These are phyloP conservation scores for Trametes pubescens DNA, from an alignment of 1,284 basidiomycete species.

Conservation along the genomic window DNA sequence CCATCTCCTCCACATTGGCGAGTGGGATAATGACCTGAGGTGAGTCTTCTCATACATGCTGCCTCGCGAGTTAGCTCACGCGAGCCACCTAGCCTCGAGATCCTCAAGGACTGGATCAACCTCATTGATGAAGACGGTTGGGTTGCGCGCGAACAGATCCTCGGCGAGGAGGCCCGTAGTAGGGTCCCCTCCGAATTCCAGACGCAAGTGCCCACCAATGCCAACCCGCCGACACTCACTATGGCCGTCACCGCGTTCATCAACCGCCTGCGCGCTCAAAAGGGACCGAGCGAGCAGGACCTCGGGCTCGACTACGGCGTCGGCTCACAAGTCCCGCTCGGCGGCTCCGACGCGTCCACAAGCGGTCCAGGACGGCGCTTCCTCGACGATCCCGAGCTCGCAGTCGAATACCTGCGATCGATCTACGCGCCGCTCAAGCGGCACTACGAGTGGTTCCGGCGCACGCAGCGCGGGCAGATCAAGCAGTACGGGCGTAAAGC, in stretches of 20 bases:
- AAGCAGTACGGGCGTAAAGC: slow-evolving; percentile 87
- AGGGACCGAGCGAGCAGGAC: slow-evolving; percentile 61
- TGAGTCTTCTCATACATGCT: slow-evolving; percentile 37
- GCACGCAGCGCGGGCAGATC: slow-evolving; percentile 92
- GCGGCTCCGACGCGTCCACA: slow-evolving; percentile 30
- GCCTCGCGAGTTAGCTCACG: not conserved
- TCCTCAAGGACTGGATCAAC: slow-evolving; percentile 88
- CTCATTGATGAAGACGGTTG: slow-evolving; percentile 94
- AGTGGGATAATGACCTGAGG: slow-evolving; percentile 93
- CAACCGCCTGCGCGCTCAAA: slow-evolving; percentile 65
- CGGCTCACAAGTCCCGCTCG: slow-evolving; percentile 55
- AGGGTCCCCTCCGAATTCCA: slow-evolving; percentile 89
- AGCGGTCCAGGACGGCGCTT: slow-evolving; percentile 52
- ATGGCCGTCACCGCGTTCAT: slow-evolving; percentile 93
- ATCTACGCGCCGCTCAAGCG: slow-evolving; percentile 87
- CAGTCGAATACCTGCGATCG: slow-evolving; percentile 73
- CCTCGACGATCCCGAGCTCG: slow-evolving; percentile 66
- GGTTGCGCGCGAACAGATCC: slow-evolving; percentile 95
- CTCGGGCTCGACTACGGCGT: slow-evolving; percentile 69
- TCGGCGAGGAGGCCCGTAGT: slow-evolving; percentile 94
- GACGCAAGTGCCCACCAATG: slow-evolving; percentile 91
- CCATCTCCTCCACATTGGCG: slow-evolving; percentile 89
- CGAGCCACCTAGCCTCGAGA: slow-evolving; percentile 71
- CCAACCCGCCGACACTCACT: slow-evolving; percentile 92
- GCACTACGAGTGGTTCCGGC: slow-evolving; percentile 96